Base-by-base conservation (phyloP, 2,329 filamentous ascomycete species). In the Pseudogymnoascus destructans region DNA sequence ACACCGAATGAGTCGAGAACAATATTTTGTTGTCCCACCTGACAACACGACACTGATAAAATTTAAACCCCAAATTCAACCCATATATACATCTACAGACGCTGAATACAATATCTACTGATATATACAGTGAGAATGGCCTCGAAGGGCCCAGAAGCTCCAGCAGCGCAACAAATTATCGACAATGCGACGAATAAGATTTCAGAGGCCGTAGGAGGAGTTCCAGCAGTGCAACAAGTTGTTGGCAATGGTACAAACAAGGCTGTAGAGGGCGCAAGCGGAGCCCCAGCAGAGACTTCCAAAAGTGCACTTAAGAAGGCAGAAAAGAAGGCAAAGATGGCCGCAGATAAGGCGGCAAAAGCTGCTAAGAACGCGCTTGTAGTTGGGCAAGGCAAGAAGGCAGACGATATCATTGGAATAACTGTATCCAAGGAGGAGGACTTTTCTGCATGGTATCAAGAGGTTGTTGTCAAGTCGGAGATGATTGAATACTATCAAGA, bases 401-500 rank as follows among this genome's bases (percentile, higher is more conserved):
- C 73, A 8, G 79, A 82, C 68, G 80, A 84, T 63, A 81, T 95
- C 64, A 95, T 93, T 66, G 91, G 91, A 63, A 95, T 96, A 68
- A 93, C 91, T 63, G 83, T 87, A 61, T 79, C 80, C 63, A 97
- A 96, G 74, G 77, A 85, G 55, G 85, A 87, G 54, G 89, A 97
- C 74, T 93, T 98, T 70, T 79, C 89, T 56, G 84, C 85, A 73
- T 98, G 93, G 93, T 98, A 98, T 74, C 89, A 95, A 74, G 92
- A 98, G 74, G 88, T 97, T 61, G 86, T 98, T 59, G 84, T 91
- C 69, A 98, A 98, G 80, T 89, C 89, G 66, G 89, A 96, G 71
- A 88, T 98, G 86, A 85, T 97, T 67, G 91, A 95, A 69, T 98
- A 96, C 80, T 97, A 96, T 55, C 64, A 73, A 69, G 87, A 95